Evolutionary conservation across 2,329 filamentous ascomycete species (phyloP).

Genomic region (Fusarium nodosum): DNA sequence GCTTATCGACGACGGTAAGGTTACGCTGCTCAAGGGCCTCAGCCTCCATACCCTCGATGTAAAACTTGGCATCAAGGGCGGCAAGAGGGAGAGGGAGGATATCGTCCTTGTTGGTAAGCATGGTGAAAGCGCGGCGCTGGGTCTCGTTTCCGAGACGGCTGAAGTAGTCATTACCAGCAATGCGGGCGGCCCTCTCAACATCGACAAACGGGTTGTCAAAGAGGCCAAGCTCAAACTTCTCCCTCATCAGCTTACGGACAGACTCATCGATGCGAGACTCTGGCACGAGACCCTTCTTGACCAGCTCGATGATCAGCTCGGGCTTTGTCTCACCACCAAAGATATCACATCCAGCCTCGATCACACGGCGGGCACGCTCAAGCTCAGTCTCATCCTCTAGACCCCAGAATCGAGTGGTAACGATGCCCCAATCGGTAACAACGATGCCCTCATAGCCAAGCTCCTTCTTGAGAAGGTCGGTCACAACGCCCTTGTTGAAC

Average conservation of each 20-base stretch:
- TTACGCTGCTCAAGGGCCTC: conserved; percentile 39
- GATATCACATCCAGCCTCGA: conserved; percentile 66
- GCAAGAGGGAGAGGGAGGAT: conserved; percentile 41
- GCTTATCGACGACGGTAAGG: conserved; percentile 54
- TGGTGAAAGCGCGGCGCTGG: conserved; percentile 49
- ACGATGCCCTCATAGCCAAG: conserved; percentile 67
- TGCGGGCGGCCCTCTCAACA: conserved; percentile 48
- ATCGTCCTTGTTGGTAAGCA: conserved; percentile 47
- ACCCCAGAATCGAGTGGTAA: conserved; percentile 67
- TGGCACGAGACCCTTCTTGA: conserved; percentile 55
- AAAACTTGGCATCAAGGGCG: conserved; percentile 39
- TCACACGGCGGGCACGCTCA: conserved; percentile 53
- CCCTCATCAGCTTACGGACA: conserved; percentile 60
- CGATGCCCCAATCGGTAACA: conserved; percentile 65
- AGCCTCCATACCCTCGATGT: conserved; percentile 40
- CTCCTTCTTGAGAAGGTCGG: conserved; percentile 61
- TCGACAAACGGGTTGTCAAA: conserved; percentile 67
- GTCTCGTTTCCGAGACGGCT: conserved; percentile 46
- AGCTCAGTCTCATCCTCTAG: conserved; percentile 59
- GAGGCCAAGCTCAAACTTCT: conserved; percentile 66
- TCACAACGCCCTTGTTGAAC: conserved; percentile 66
- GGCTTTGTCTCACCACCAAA: conserved; percentile 63
- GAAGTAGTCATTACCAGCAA: conserved; percentile 62
- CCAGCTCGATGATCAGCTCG: conserved; percentile 64
- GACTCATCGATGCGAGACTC: conserved; percentile 62